A percentile compares a stretch with the other conserved stretches of the same genome.
Conservation (phyloP, 352 stramenopile genomes). For the Phytopythium litorale region DNA sequence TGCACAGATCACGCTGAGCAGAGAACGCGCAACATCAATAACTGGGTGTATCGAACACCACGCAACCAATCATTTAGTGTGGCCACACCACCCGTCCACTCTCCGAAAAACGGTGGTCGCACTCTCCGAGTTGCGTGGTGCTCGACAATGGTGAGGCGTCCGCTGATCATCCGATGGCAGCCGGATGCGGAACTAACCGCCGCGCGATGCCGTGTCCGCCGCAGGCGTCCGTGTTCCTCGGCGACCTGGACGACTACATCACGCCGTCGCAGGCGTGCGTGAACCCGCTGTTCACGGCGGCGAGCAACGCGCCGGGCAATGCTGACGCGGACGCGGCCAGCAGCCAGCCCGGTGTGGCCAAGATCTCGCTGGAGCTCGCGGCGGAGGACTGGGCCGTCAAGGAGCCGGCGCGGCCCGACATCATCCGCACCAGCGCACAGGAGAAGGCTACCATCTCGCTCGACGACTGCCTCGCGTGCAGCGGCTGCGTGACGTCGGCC, state of each 20-base stretch:
- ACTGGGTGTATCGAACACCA: too few species aligned
- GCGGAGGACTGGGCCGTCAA: slow-evolving; percentile 47
- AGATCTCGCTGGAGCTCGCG: slow-evolving; percentile 73
- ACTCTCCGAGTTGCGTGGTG: too few species aligned
- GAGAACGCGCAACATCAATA: too few species aligned
- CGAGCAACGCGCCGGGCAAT: slow-evolving; percentile 12
- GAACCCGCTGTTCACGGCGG: slow-evolving; percentile 89
- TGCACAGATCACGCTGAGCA: too few species aligned
- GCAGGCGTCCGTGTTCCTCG: slow-evolving; percentile 90
- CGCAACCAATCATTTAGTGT: too few species aligned
- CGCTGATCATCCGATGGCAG: not conserved
- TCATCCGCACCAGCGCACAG: slow-evolving; percentile 71
- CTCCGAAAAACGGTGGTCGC: too few species aligned
- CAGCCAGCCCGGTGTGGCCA: slow-evolving; percentile 35
- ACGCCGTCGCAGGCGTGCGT: slow-evolving; percentile 92
- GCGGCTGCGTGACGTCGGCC: slow-evolving; percentile 96
- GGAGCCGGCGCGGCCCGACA: slow-evolving; percentile 48
- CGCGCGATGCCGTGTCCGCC: not conserved
- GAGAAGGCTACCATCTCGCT: slow-evolving; percentile 93
- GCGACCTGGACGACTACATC: slow-evolving; percentile 94
- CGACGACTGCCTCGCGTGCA: slow-evolving; percentile 96
- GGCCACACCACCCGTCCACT: too few species aligned
- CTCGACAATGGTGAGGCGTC: too few species aligned
- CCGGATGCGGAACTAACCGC: too few species aligned
- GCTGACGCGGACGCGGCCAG: not conserved